A percentile compares a stretch with the other conserved stretches of the same genome.
Evolutionary conservation across 257 asterid species (phyloP).

Genomic region (Thymus mandschuricus): DNA sequence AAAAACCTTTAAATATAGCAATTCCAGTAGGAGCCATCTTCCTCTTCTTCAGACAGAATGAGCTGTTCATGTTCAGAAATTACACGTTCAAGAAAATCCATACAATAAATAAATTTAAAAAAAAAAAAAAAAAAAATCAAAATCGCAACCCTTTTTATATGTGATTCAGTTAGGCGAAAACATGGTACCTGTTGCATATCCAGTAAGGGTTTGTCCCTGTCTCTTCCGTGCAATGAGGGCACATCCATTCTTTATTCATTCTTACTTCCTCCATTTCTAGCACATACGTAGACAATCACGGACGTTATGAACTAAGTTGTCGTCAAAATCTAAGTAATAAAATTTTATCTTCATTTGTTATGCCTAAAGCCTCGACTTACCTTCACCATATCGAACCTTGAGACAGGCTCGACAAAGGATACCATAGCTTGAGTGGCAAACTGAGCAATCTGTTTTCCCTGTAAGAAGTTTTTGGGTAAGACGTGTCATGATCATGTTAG

Average conservation of each 20-base stretch:
- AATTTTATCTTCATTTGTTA: background rate
- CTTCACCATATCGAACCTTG: constrained; percentile 86
- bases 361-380: constrained; percentile 42
- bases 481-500: background rate
- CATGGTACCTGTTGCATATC: constrained; percentile 85
- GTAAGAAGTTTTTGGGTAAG: constrained; percentile 26
- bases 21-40: constrained; percentile 82
- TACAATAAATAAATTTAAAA: too few species aligned
- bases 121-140: too few species aligned
- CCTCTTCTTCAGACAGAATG: constrained; percentile 72
- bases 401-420: constrained; percentile 86
- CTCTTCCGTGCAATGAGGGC: constrained; percentile 79
- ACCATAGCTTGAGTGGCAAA: constrained; percentile 75
- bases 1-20: constrained; percentile 75
- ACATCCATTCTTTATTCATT: constrained; percentile 65
- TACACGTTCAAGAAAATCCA: constrained; percentile 16
- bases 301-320: constrained; percentile 2
- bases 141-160: background rate
- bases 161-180: background rate
- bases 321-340: background rate
- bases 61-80: constrained; percentile 51
- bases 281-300: constrained; percentile 4
- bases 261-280: constrained; percentile 79
- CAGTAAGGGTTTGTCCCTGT: constrained; percentile 73
- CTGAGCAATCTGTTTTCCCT: constrained; percentile 91